A percentile compares a stretch with the other conserved stretches of the same genome.
Conservation (phyloP, 2,329 filamentous ascomycete genomes). For the Xylaria arbuscula region DNA sequence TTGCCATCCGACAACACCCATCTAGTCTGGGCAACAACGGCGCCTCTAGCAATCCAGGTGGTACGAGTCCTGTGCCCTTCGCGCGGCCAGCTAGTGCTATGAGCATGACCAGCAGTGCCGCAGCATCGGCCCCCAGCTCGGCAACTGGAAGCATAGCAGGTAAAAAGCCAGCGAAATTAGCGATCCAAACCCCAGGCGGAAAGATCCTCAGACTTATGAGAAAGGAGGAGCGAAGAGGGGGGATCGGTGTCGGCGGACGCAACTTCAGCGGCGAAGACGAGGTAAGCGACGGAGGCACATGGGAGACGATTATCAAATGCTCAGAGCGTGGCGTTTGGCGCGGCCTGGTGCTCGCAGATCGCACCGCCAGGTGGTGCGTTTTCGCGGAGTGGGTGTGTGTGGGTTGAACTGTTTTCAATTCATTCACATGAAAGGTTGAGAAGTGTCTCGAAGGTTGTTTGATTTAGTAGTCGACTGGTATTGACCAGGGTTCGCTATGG, state of each 20-base stretch:
- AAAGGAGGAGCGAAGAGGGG: conserved; percentile 73
- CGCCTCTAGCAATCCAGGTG: conserved; percentile 59
- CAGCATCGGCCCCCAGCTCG: conserved; percentile 67
- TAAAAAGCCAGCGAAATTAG: conserved; percentile 92
- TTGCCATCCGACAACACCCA: conserved; percentile 92
- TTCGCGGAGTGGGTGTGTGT: conserved; percentile 85
- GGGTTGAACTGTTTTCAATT: conserved; percentile 32
- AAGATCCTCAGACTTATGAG: conserved; percentile 91
- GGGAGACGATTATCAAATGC: conserved; percentile 93
- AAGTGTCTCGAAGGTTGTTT: not conserved
- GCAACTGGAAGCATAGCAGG: conserved; percentile 63
- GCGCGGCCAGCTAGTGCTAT: conserved; percentile 70
- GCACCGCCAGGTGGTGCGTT: conserved; percentile 89
- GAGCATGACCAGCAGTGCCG: conserved; percentile 71
- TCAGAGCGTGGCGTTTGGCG: conserved; percentile 84
- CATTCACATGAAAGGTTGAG: conserved; percentile 1
- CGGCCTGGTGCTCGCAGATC: conserved; percentile 82
- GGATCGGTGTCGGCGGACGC: conserved; percentile 54
- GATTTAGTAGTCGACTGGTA: conserved; percentile 14
- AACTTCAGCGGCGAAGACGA: conserved; percentile 64
- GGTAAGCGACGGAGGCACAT: conserved; percentile 75
- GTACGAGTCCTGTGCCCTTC: conserved; percentile 70
- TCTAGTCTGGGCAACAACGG: conserved; percentile 56
- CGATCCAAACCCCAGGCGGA: conserved; percentile 91
- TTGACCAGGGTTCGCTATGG: conserved; percentile 17